Percentiles rank a stretch among this genome's conserved stretches.
phyloP scores from a whole-genome alignment of 306 rosid species.

The Geum urbanum region DNA sequence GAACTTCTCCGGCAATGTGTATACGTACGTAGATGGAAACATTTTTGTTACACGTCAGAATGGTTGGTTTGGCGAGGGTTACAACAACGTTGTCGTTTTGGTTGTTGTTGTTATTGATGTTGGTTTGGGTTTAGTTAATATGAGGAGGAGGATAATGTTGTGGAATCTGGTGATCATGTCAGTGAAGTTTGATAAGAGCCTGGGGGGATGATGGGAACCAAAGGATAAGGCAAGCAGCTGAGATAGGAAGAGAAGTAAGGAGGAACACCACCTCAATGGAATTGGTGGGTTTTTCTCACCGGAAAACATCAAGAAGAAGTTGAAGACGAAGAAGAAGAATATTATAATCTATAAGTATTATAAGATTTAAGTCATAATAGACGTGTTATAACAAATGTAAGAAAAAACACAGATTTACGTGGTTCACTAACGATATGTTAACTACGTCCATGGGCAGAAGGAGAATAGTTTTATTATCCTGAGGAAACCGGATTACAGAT shows the following conservation, averaged over 20 bases:
- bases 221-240: constrained; percentile 39
- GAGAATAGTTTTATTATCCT: too few relatives aligned
- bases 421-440: too few relatives aligned
- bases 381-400: not conserved
- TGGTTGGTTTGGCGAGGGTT: not conserved
- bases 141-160: not conserved
- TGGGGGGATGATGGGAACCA: constrained; percentile 24
- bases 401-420: too few relatives aligned
- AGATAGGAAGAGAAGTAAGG: constrained; percentile 37
- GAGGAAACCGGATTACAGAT: too few relatives aligned
- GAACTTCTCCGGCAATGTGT: constrained; percentile 59
- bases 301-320: not conserved
- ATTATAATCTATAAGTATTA: not conserved
- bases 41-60: constrained; percentile 34
- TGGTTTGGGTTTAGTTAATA: constrained; percentile 1
- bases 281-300: not conserved
- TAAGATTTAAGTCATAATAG: not conserved
- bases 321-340: not conserved
- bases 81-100: not conserved
- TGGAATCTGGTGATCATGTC: not conserved
- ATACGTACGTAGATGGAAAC: constrained; percentile 48
- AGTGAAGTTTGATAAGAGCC: not conserved
- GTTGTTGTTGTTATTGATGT: not conserved
- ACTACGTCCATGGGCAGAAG: too few relatives aligned
- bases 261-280: constrained; percentile 24